phyloP scores from a whole-genome alignment of 352 stramenopile species.

The Pythium guiyangense region DNA sequence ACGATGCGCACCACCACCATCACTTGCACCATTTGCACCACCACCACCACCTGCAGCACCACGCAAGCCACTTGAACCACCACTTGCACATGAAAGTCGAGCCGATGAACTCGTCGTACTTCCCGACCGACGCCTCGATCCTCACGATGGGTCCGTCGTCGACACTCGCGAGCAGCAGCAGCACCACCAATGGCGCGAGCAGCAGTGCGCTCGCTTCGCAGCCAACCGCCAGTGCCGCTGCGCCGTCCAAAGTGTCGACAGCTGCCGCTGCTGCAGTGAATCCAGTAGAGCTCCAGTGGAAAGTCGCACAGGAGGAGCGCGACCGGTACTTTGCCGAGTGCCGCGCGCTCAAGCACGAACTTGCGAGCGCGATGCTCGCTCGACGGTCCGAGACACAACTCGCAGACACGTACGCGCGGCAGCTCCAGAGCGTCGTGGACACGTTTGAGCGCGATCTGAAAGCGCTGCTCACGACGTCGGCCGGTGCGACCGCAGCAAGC shows the following conservation, averaged over 20 bases:
- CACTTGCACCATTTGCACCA: not conserved
- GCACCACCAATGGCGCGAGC: slow-evolving; percentile 14
- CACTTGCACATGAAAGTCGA: slow-evolving; percentile 50
- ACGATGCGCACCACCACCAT: slow-evolving; percentile 11
- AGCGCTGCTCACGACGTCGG: slow-evolving; percentile 26
- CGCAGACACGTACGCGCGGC: slow-evolving; percentile 25
- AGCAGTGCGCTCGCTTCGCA: too few species aligned
- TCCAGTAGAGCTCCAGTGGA: slow-evolving; percentile 21
- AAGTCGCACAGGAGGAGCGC: slow-evolving; percentile 51
- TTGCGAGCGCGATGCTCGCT: slow-evolving; percentile 43
- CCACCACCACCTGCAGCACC: slow-evolving; percentile 12
- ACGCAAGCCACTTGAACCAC: slow-evolving; percentile 1
- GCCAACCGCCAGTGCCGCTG: not conserved
- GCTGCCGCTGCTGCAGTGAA: too few species aligned
- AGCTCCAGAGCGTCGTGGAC: slow-evolving; percentile 52
- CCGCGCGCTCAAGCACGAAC: slow-evolving; percentile 56
- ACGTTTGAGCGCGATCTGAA: slow-evolving; percentile 56
- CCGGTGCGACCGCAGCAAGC: slow-evolving; percentile 7
- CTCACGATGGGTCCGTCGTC: slow-evolving; percentile 43
- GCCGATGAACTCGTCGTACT: slow-evolving; percentile 64
- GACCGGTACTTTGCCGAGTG: slow-evolving; percentile 69
- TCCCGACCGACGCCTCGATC: slow-evolving; percentile 53
- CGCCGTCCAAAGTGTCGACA: not conserved
- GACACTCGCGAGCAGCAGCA: slow-evolving; percentile 5
- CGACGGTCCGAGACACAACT: slow-evolving; percentile 40